phyloP scores from a whole-genome alignment of 2,329 filamentous ascomycete genomes.

The Diaporthe helianthi region DNA sequence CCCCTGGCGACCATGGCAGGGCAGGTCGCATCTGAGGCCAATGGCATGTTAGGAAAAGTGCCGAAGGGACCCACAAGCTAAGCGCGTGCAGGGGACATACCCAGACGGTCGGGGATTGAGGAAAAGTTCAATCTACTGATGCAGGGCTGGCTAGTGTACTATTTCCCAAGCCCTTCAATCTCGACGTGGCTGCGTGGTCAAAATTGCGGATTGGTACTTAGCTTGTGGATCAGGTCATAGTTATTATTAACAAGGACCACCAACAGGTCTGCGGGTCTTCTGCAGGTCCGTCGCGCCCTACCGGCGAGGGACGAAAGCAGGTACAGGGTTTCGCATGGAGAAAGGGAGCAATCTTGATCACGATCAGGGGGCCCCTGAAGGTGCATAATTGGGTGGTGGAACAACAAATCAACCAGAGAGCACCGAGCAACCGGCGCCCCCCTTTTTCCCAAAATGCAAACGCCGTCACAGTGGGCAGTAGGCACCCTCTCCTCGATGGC shows the following conservation, averaged over 20 bases:
- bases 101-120: constrained; percentile 21
- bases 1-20: background rate
- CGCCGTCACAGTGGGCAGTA: constrained; percentile 20
- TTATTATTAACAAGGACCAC: too few relatives aligned
- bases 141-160: background rate
- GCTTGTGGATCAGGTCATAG: background rate
- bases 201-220: background rate
- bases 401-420: constrained; percentile 16
- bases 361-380: constrained; percentile 25
- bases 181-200: background rate
- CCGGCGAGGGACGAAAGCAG: background rate
- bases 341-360: constrained; percentile 27
- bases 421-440: constrained; percentile 12
- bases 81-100: constrained; percentile 13
- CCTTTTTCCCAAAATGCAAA: constrained; percentile 1
- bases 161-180: background rate
- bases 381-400: constrained; percentile 21
- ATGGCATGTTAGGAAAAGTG: constrained; percentile 24
- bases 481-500: background rate
- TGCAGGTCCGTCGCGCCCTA: background rate
- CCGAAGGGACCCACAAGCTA: constrained; percentile 13
- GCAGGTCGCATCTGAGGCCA: constrained; percentile 13
- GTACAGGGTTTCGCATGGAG: background rate
- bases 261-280: background rate
- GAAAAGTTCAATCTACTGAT: background rate